Base-by-base conservation (phyloP, 2,329 filamentous ascomycete genomes). In the Paracoccidioides lutzii region DNA sequence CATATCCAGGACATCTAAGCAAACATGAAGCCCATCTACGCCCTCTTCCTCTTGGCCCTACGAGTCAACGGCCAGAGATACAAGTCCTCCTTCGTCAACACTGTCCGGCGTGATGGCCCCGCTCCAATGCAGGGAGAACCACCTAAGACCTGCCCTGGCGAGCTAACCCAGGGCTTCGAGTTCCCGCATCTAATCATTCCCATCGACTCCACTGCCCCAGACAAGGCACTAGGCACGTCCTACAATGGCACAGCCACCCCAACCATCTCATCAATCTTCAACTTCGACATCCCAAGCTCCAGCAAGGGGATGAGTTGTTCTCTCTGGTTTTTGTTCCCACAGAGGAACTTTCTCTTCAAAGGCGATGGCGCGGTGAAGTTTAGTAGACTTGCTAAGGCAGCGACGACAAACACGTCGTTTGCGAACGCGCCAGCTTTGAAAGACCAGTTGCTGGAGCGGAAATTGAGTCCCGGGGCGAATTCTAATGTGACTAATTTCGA, bases 241-340 rank as follows among this genome's bases (percentile, higher is more conserved):
- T 78, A 73, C 69, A 77, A 79, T 59, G 82, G 81, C 54, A 75
- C 76, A 9, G 72, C 84, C 41, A 78, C 77, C 10, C 68, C 73
- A 15, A 72, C 68, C 22, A 67, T 79, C 51, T 79, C 78, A 8
- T 78, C 78, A 10, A 78, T 86, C 64, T 87, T 84, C 77, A 85
- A 85, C 73, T 87, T 87, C 69, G 81, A 85, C 64, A 79, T 87
- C 45, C 79, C 79, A 0, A 59, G 68, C 3, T 68, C 70, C 4
- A 76, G 81, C 61, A 62, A 72, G 7, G 80, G 79, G 61, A 80
- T 81, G 69, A 79, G 71, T 5, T 88, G 84, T 72, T 78, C 75
- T 55, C 72, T 87, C 7, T 72, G 82, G 56, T 87, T 87, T 77
- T 73, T 85, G 46, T 79, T 86, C 69, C 84, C 84, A 68, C 83